These are phyloP conservation scores for Trebouxia gelatinosa DNA, from an alignment of 163 green algal genomes.

Conservation along the genomic window DNA sequence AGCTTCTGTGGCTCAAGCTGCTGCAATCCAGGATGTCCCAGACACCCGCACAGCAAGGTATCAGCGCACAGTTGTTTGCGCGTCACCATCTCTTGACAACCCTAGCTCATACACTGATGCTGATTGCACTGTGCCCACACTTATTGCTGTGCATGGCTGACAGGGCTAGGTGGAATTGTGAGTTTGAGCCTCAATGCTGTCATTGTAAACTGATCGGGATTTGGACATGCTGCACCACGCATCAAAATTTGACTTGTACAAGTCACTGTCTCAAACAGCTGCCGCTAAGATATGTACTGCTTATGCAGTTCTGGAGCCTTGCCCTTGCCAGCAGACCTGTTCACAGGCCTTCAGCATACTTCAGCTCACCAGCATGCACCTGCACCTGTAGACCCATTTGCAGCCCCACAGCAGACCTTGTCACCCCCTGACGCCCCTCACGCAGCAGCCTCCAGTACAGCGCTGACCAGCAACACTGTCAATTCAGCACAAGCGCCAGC, in stretches of 20 bases:
- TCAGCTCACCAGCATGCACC: neutral
- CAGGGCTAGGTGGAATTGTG: neutral
- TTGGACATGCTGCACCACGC: neutral
- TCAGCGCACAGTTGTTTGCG: too few relatives aligned
- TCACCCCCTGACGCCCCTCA: neutral
- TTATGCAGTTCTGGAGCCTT: slow-evolving; percentile 19
- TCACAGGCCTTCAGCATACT: slow-evolving; percentile 16
- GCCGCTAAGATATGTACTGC: neutral
- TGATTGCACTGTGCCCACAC: too few relatives aligned
- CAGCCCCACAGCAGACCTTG: neutral
- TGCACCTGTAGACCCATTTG: neutral
- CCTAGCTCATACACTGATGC: too few relatives aligned
- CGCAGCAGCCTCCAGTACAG: neutral
- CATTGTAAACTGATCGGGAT: neutral
- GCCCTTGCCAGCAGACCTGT: slow-evolving; percentile 35
- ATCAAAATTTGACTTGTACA: neutral
- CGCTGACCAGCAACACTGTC: neutral
- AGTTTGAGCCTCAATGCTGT: neutral
- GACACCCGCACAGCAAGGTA: too few relatives aligned
- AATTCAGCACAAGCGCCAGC: neutral
- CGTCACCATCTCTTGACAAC: too few relatives aligned
- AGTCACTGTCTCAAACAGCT: neutral
- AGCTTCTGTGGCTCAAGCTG: too few relatives aligned
- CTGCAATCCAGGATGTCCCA: too few relatives aligned
- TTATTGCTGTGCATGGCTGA: too few relatives aligned